Conservation (phyloP, 352 stramenopile genomes). For the Phytophthora pluvialis region DNA sequence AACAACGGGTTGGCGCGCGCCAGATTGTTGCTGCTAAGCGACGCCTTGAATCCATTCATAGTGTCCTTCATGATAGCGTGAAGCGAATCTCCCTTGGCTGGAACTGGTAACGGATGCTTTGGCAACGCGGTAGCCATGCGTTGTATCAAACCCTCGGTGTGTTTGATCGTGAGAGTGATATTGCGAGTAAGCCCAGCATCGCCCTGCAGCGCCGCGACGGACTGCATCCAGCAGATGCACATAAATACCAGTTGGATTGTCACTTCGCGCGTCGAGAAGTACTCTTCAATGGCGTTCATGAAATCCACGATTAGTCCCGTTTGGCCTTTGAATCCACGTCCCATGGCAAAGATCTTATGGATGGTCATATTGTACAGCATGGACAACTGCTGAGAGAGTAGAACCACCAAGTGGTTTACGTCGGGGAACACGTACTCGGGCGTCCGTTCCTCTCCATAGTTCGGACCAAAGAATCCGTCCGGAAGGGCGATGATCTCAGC, state of each 20-base stretch:
- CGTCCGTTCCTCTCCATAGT: constrained; percentile 27
- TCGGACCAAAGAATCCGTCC: constrained; percentile 29
- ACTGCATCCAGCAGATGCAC: constrained; percentile 42
- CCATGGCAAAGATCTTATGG: constrained; percentile 9
- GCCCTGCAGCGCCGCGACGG: constrained; percentile 36
- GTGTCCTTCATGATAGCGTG: constrained; percentile 6
- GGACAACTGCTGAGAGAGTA: constrained; percentile 36
- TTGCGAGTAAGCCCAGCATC: constrained; percentile 27
- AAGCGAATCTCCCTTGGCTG: constrained; percentile 28
- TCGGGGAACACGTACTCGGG: constrained; percentile 30
- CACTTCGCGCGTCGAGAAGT: constrained; percentile 31
- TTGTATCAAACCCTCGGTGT: constrained; percentile 31
- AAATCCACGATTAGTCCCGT: too few species aligned
- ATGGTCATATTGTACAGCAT: constrained; percentile 31
- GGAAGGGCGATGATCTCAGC: constrained; percentile 15
- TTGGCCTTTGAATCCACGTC: constrained; percentile 12
- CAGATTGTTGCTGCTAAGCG: constrained; percentile 3
- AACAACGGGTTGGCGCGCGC: constrained; percentile 39
- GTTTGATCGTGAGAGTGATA: constrained; percentile 33
- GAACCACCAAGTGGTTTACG: constrained; percentile 20
- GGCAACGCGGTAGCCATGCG: too few species aligned
- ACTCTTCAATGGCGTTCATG: too few species aligned
- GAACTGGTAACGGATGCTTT: too few species aligned
- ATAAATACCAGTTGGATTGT: constrained; percentile 35
- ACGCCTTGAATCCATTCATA: constrained; percentile 11